Evolutionary conservation across 495 filamentous ascomycete genomes (phyloP), one percentile per base, ranked within the genome.

Genomic region (Clohesyomyces aquaticus): DNA sequence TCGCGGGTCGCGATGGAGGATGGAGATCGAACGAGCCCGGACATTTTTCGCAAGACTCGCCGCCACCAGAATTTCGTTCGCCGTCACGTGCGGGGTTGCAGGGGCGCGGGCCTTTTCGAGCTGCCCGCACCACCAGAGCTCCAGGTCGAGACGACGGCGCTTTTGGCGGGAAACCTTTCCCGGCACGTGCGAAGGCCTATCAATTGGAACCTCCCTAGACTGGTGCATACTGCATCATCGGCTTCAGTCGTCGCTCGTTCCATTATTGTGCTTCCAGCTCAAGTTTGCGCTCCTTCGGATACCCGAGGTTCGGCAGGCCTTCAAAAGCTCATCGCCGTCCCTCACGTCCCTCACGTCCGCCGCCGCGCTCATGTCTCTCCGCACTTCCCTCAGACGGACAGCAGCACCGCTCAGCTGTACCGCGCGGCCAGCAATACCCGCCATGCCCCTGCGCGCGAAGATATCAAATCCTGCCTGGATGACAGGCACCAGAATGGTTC

Each of bases 391-490:
- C 22, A 28, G 43, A 38, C 62, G 63, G 2, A 62, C 66, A 59
- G 60, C 69, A 55, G 66, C 66, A 43, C 66, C 71, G 63, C 51
- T 70, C 59, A 65, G 66, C 56, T 61, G 72, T 60, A 29, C 21
- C 52, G 62, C 66, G 67, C 65, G 65, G 52, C 55, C 19, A 32
- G 22, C 50, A 28, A 2, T 52, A 11, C 61, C 78, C 67, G 80
- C 75, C 52, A 96, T 98, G 93, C 93, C 93, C 74, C 80, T 98
- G 63, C 86, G 86, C 81, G 91, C 93, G 54, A 95, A 91, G 74
- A 82, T 96, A 63, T 78, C 82, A 65, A 82, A 85, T 75, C 82
- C 86, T 55, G 77, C 79, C 69, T 82, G 84, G 66, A 61, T 58
- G 68, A 80, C 80, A 49, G 72, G 75, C 35, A 79, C 78, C 69